Conservation (phyloP, 2,329 filamentous ascomycete species). For the Colletotrichum gloeosporioides region DNA sequence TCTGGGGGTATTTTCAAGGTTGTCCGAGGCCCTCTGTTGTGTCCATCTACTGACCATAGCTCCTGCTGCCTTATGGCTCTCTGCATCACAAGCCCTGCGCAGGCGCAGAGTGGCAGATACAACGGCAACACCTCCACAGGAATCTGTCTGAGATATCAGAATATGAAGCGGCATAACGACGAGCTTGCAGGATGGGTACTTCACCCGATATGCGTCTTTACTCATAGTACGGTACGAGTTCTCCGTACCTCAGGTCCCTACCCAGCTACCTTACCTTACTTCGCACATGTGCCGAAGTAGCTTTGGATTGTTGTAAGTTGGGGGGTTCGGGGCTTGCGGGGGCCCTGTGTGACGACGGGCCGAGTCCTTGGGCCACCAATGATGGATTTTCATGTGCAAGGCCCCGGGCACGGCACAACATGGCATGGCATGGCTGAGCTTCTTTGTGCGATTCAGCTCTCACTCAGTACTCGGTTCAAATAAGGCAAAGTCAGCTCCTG, state of each 20-base stretch:
- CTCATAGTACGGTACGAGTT: not conserved
- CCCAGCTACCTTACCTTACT: not conserved
- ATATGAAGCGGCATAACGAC: not conserved
- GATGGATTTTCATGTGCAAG: not conserved
- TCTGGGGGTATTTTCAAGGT: not conserved
- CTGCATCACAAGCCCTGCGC: not conserved
- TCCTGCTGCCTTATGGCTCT: not conserved
- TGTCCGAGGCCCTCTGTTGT: not conserved
- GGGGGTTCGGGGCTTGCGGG: not conserved
- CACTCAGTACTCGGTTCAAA: not conserved
- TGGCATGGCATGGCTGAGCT: not conserved
- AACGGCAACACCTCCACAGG: not conserved
- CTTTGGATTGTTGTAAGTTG: not conserved
- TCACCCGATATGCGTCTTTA: not conserved
- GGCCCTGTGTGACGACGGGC: not conserved
- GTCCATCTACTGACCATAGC: not conserved
- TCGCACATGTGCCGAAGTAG: not conserved
- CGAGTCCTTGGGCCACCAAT: not conserved
- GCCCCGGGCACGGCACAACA: not conserved
- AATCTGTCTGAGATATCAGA: not conserved
- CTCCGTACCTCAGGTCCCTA: not conserved
- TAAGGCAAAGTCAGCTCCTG: not conserved
- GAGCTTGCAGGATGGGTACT: slow-evolving; percentile 3
- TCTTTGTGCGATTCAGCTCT: not conserved
- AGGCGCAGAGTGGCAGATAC: not conserved